Evolutionary conservation across 306 rosid species (phyloP).

Genomic region (Cucurbita pepo): DNA sequence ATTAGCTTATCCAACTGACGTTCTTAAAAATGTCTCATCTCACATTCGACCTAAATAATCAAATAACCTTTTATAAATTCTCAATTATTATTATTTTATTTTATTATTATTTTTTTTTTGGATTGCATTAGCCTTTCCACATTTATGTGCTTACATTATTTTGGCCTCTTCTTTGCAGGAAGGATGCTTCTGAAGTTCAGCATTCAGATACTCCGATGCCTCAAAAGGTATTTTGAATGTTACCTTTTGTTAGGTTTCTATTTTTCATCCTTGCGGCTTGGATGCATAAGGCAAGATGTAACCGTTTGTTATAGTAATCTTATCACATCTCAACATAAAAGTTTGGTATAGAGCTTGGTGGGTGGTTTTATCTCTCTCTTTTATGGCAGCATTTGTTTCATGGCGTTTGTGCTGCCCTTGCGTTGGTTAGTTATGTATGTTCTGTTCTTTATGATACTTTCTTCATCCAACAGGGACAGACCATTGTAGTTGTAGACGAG

Average conservation of each 20-base stretch:
- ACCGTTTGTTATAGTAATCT: neutral
- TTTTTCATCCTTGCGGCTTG: neutral
- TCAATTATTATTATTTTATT: no score
- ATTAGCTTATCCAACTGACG: neutral
- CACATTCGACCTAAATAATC: neutral
- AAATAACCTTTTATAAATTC: slow-evolving; percentile 7
- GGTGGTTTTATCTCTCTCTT: neutral
- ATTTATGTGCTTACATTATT: neutral
- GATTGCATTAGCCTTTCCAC: neutral
- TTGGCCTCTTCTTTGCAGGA: slow-evolving; percentile 22
- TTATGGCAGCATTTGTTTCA: neutral
- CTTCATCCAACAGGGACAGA: slow-evolving; percentile 26
- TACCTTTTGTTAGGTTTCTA: neutral
- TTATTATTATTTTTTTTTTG: neutral
- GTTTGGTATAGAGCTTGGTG: neutral
- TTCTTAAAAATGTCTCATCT: neutral
- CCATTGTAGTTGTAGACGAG: slow-evolving; percentile 67
- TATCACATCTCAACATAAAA: neutral
- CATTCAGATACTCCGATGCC: slow-evolving; percentile 24
- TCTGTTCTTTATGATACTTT: neutral
- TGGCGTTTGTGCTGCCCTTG: neutral
- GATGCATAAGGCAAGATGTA: neutral
- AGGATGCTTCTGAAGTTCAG: slow-evolving; percentile 20
- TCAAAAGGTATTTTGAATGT: slow-evolving; percentile 31
- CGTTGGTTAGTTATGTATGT: neutral